Evolutionary conservation across 2,329 filamentous ascomycete genomes (phyloP).

Genomic region (Arthrobotrys pseudoclavata): DNA sequence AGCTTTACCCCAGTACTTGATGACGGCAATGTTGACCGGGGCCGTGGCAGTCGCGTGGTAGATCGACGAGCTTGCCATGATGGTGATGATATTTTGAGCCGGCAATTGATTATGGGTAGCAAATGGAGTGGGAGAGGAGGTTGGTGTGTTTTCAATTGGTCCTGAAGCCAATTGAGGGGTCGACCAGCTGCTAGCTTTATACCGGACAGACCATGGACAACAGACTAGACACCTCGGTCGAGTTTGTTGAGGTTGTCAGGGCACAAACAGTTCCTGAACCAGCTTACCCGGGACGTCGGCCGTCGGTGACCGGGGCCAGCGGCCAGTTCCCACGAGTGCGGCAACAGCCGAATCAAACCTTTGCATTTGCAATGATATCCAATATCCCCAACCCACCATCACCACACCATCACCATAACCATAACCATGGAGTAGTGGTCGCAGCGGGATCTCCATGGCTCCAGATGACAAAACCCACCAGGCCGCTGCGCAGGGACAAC

Average conservation of each 20-base stretch:
- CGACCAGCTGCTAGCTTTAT: constrained; percentile 1
- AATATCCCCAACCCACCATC: not conserved
- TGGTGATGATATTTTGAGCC: not conserved
- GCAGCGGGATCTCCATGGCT: constrained; percentile 31
- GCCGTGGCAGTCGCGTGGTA: constrained; percentile 96
- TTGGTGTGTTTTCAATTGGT: no score
- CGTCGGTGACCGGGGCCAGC: constrained; percentile 27
- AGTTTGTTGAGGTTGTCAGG: constrained; percentile 24
- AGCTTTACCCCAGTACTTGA: constrained; percentile 99
- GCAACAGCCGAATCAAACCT: constrained; percentile 8
- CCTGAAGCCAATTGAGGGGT: not conserved
- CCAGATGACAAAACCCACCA: constrained; percentile 22
- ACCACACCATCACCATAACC: not conserved
- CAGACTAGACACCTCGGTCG: not conserved
- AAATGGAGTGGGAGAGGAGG: not conserved
- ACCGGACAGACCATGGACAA: not conserved
- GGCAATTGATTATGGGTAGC: not conserved
- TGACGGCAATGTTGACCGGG: constrained; percentile 97
- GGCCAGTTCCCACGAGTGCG: not conserved
- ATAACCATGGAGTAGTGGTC: constrained; percentile 3
- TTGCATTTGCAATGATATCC: not conserved
- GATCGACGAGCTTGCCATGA: constrained; percentile 30
- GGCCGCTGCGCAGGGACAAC: constrained; percentile 11
- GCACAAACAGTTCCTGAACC: not conserved
- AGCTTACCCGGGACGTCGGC: constrained; percentile 14